Base-by-base conservation (phyloP, 108 stramenopile genomes). In the Pseudonitzschia delicatissima region DNA sequence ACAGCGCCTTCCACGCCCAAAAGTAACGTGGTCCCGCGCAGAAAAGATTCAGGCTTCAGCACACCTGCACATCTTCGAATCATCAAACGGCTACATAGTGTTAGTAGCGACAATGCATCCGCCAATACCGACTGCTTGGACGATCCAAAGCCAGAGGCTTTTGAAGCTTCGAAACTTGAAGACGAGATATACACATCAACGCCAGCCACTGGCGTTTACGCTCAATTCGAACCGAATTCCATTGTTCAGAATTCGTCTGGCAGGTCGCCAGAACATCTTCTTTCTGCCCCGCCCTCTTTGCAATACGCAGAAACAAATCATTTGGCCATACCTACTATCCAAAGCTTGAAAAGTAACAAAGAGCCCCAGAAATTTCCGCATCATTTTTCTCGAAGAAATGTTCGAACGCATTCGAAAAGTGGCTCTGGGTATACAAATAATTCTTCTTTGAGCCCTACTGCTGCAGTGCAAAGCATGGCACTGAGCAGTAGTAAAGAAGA, bases 11-110 rank as follows among this genome's bases (percentile, higher is more conserved):
- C 35, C 29, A 58, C 57, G 4, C 57, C 57, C 4, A 58, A 20
- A 17, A 58, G 21, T 33, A 36, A 17, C 6, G 35, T 36, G 4
- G 20, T 58, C 7, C 57, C 32, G 12, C 32, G 57, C 12, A 33
- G 57, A 36, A 58, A 58, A 36, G 57, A 58, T 4, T 58, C n/a
- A 13, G 57, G 57, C 2, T 58, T 58, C 33, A 58, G 35, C 33
- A 58, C 57, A 5, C 57, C 57, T 5, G 57, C 57, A 5, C 57
- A 58, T 15, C 57, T 58, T 36, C 57, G 57, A 58, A 35, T 58
- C 20, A 58, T 58, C 57, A 58, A 58, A 58, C 34, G 57, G n/a
- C 32, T 58, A 23, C 50, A 20, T 51, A 51, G 21, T 23, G 50
- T 51, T 9, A 20, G n/a, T 51, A 9, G 7, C 13, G 50, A 51